Conservation (phyloP, 2,329 filamentous ascomycete species). For the Paracamarosporium sp. region DNA sequence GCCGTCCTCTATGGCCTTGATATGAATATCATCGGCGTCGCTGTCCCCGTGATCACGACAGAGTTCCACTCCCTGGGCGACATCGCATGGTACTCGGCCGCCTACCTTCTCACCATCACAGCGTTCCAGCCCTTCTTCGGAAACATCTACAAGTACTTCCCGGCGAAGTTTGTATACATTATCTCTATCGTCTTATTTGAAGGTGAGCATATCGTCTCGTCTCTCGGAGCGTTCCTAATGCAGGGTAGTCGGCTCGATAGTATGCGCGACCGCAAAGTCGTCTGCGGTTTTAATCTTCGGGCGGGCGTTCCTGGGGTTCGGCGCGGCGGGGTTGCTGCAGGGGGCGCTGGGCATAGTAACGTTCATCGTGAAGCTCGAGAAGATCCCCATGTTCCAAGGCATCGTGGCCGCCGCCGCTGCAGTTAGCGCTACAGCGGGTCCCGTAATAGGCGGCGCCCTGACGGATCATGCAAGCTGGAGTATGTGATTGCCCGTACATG, state of each 20-base stretch:
- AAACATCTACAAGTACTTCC: conserved; percentile 36
- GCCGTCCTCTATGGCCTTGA: conserved; percentile 30
- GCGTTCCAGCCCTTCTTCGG: conserved; percentile 44
- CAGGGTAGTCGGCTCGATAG: conserved; percentile 7
- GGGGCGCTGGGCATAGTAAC: conserved; percentile 41
- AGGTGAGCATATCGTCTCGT: too few relatives aligned
- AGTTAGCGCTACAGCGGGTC: conserved; percentile 43
- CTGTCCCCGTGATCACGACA: conserved; percentile 50
- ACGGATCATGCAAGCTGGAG: conserved; percentile 47
- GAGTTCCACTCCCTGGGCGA: conserved; percentile 45
- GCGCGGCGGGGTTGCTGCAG: conserved; percentile 43
- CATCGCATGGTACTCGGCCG: conserved; percentile 45
- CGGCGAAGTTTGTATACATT: background rate
- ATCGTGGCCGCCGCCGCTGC: conserved; percentile 43
- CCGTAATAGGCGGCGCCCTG: conserved; percentile 49
- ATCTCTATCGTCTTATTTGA: conserved; percentile 1
- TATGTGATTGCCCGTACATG: too few relatives aligned
- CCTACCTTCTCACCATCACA: conserved; percentile 35
- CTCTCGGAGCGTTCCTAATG: too few relatives aligned
- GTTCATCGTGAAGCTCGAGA: conserved; percentile 46
- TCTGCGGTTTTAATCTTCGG: conserved; percentile 44
- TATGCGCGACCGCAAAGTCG: conserved; percentile 39
- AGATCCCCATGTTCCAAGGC: conserved; percentile 47
- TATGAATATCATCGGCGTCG: conserved; percentile 49
- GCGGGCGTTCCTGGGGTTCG: conserved; percentile 45